Evolutionary conservation across 495 filamentous ascomycete species (phyloP).

Genomic region (Ascobolus immersus): DNA sequence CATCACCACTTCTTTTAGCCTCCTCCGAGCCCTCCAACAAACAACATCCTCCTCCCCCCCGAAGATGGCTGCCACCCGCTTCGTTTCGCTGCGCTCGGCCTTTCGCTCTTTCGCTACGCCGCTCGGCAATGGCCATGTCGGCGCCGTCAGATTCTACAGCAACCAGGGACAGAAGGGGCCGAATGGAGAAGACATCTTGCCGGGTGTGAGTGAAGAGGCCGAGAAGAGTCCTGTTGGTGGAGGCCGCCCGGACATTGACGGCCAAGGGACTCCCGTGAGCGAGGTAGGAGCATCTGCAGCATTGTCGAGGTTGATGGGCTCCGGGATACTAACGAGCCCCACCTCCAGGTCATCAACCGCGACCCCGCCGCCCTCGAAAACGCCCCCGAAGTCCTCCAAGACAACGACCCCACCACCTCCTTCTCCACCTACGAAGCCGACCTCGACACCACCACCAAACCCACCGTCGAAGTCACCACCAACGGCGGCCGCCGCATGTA

Average conservation of each 20-base stretch:
- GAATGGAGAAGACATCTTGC: conserved; percentile 30
- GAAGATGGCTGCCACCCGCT: no score
- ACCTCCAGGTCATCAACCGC: conserved; percentile 33
- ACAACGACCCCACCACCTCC: conserved; percentile 18
- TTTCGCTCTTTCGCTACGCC: no score
- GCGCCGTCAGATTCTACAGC: no score
- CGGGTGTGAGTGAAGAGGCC: conserved; percentile 40
- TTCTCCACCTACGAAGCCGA: conserved; percentile 10
- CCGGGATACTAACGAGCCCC: conserved; percentile 1
- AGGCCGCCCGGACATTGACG: conserved; percentile 27
- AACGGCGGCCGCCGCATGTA: no score
- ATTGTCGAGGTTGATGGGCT: not conserved
- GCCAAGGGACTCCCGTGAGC: conserved; percentile 37
- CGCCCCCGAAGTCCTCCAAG: conserved; percentile 41
- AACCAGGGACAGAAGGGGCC: no score
- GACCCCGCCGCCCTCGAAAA: conserved; percentile 36
- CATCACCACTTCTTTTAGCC: no score
- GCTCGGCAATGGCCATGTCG: no score
- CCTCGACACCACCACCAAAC: conserved; percentile 2
- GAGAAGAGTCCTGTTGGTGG: conserved; percentile 28
- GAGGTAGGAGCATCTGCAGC: conserved; percentile 26
- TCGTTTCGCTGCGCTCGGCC: no score
- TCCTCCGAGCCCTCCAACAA: no score
- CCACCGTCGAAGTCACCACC: not conserved
- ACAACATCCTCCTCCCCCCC: no score